Conservation (phyloP, 139 green algal genomes). For the Volvox reticuliferus region DNA sequence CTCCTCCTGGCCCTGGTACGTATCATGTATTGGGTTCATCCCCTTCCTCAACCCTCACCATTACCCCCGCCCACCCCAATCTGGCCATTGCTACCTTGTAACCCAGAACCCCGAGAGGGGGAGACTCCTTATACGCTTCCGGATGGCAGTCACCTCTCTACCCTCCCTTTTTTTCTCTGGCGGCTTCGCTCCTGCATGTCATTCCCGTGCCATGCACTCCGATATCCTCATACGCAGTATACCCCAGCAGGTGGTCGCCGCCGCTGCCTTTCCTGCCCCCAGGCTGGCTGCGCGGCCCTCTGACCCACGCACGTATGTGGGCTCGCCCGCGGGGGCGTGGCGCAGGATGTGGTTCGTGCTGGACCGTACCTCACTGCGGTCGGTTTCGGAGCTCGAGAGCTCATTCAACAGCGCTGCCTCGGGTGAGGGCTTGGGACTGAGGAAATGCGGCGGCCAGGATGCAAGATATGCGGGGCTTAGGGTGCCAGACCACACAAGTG, state of each 20-base stretch:
- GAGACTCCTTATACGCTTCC: not conserved
- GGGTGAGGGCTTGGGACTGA: not conserved
- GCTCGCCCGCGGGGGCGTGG: conserved; percentile 59
- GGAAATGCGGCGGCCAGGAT: too few species aligned
- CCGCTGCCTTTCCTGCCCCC: conserved; percentile 80
- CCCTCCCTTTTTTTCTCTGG: too few species aligned
- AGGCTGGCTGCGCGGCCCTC: conserved; percentile 60
- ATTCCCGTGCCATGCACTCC: too few species aligned
- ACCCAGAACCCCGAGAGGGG: too few species aligned
- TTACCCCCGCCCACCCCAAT: not conserved
- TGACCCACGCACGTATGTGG: conserved; percentile 30
- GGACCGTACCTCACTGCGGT: conserved; percentile 63
- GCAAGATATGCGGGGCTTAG: too few species aligned
- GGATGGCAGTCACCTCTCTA: too few species aligned
- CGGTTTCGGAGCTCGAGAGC: conserved; percentile 50
- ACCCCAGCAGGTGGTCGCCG: conserved; percentile 61
- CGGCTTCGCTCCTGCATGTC: too few species aligned
- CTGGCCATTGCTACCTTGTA: too few species aligned
- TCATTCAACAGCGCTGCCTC: conserved; percentile 32
- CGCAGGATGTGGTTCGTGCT: conserved; percentile 72
- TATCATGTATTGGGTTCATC: too few species aligned
- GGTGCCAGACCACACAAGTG: too few species aligned
- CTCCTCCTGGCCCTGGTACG: too few species aligned
- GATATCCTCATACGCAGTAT: not conserved
- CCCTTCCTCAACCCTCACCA: not conserved